phyloP scores from a whole-genome alignment of 306 rosid species.

The Lathyrus tuberosus region DNA sequence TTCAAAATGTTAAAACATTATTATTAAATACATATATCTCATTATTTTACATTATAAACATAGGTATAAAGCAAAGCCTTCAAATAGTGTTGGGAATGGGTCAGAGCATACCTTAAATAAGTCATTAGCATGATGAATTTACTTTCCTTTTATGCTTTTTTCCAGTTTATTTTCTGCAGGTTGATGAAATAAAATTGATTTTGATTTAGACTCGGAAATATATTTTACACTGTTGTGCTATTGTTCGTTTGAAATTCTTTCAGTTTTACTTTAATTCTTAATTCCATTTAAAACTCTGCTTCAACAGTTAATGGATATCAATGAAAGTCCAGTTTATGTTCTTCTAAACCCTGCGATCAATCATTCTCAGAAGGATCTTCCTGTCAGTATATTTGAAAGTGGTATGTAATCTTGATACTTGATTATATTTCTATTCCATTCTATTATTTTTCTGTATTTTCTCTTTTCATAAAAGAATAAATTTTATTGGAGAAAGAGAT shows the following conservation, averaged over 20 bases:
- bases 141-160: not conserved
- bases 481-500: conserved; percentile 3
- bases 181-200: not conserved
- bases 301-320: conserved; percentile 90
- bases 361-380: conserved; percentile 93
- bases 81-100: not conserved
- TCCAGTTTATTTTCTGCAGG: not conserved
- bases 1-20: too few relatives aligned
- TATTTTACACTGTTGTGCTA: conserved; percentile 5
- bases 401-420: conserved; percentile 52
- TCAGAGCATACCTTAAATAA: not conserved
- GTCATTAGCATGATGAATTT: conserved; percentile 16
- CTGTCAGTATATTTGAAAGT: conserved; percentile 84
- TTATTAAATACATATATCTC: not conserved
- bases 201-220: not conserved
- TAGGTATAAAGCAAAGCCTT: not conserved
- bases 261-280: conserved; percentile 24
- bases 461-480: not conserved
- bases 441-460: not conserved
- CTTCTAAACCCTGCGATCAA: conserved; percentile 87
- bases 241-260: conserved; percentile 35
- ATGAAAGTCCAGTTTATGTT: conserved; percentile 93
- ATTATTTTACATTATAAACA: not conserved
- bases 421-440: conserved; percentile 9
- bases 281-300: conserved; percentile 33